These are phyloP conservation scores for Sphagnum contortum DNA, from an alignment of 225 moss, liverwort and hornwort genomes.

Conservation along the genomic window DNA sequence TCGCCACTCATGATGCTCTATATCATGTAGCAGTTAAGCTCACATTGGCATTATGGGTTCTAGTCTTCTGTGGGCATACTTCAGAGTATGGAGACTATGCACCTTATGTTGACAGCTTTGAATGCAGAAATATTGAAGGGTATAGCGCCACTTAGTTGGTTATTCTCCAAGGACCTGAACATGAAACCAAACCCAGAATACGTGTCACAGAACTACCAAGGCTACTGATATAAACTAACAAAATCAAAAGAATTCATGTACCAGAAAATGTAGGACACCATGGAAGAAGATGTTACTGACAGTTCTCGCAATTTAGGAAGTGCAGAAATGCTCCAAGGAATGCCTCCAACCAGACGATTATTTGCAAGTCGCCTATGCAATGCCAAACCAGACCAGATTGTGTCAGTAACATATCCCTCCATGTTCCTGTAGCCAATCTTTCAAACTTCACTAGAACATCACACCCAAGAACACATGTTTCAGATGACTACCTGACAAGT, in stretches of 20 bases:
- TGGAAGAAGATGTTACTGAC: slow-evolving; percentile 13
- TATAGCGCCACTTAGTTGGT: slow-evolving; percentile 32
- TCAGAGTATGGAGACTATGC: too few species aligned
- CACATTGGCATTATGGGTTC: too few species aligned
- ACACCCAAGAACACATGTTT: background rate
- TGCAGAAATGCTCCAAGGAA: slow-evolving; percentile 22
- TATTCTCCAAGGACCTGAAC: slow-evolving; percentile 25
- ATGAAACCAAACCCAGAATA: background rate
- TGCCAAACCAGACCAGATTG: too few species aligned
- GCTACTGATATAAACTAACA: background rate
- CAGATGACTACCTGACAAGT: background rate
- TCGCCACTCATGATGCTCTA: too few species aligned
- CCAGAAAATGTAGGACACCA: background rate
- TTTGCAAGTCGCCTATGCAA: slow-evolving; percentile 31
- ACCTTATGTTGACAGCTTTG: too few species aligned
- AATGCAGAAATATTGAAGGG: slow-evolving; percentile 7
- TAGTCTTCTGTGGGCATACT: too few species aligned
- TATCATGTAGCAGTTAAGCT: too few species aligned
- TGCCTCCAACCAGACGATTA: slow-evolving; percentile 28
- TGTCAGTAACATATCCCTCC: too few species aligned
- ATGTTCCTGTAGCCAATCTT: too few species aligned
- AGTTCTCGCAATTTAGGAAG: slow-evolving; percentile 30
- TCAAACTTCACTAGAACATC: too few species aligned
- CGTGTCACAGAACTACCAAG: background rate
- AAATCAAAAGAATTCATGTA: background rate